Percentiles rank a stretch among this genome's conserved stretches.
Evolutionary conservation across 257 asterid genomes (phyloP).

Genomic region (Solanum chmielewskii): DNA sequence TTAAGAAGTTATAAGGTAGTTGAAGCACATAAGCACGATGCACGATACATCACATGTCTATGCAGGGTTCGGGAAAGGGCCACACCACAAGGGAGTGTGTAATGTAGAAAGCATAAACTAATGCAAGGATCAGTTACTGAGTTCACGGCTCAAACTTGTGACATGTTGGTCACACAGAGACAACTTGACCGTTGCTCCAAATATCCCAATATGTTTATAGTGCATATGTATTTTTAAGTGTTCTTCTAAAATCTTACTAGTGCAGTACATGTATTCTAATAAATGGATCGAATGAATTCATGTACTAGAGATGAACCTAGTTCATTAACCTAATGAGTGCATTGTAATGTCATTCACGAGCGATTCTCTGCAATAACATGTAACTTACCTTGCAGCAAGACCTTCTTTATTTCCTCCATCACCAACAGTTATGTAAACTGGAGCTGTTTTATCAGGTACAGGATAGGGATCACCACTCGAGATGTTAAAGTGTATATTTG

Average conservation of each 20-base stretch:
- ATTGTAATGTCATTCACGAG: neutral
- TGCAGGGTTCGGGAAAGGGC: neutral
- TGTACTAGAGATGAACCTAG: neutral
- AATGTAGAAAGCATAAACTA: neutral
- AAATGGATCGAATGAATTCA: neutral
- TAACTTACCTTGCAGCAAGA: conserved; percentile 57
- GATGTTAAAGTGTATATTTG: conserved; percentile 43
- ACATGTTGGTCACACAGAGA: neutral
- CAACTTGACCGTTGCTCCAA: neutral
- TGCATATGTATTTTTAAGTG: neutral
- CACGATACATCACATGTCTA: neutral
- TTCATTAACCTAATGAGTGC: neutral
- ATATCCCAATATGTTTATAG: neutral
- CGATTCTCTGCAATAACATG: neutral
- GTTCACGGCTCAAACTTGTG: neutral
- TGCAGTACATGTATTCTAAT: neutral
- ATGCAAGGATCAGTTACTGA: neutral
- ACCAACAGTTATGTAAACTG: conserved; percentile 86
- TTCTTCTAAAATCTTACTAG: neutral
- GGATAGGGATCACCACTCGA: conserved; percentile 50
- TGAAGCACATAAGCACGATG: neutral
- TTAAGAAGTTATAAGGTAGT: neutral
- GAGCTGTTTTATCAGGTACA: conserved; percentile 74
- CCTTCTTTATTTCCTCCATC: conserved; percentile 99
- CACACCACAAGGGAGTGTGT: neutral